Percentiles rank a stretch among this genome's conserved stretches.
phyloP scores from a whole-genome alignment of 768 basidiomycete species.

The Boletus edulis region DNA sequence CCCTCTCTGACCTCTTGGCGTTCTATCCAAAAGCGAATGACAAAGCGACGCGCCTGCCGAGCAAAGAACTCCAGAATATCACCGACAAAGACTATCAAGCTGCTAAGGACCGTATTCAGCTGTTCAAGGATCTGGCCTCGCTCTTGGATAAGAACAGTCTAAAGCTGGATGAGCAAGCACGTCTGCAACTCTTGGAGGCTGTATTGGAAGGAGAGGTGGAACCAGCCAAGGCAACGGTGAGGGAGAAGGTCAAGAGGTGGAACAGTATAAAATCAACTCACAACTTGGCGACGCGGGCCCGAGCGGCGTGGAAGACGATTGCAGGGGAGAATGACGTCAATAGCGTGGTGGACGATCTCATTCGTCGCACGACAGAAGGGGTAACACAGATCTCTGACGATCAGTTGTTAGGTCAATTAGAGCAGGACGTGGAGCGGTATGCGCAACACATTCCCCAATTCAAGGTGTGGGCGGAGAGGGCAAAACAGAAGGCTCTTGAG shows the following conservation, averaged over 20 bases:
- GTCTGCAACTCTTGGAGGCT: background rate
- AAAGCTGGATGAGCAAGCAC: background rate
- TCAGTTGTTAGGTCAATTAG: conserved; percentile 13
- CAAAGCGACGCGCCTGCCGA: background rate
- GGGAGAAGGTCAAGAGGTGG: background rate
- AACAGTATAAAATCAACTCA: too few species aligned
- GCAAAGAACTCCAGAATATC: conserved; percentile 6
- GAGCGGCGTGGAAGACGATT: background rate
- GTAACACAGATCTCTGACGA: conserved; percentile 8
- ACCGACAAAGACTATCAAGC: conserved; percentile 1
- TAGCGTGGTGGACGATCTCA: background rate
- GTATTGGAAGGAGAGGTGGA: conserved; percentile 5
- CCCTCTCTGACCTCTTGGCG: conserved; percentile 2
- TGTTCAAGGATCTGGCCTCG: conserved; percentile 3
- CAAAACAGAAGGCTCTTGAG: background rate
- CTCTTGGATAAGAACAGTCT: background rate
- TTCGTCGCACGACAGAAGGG: background rate
- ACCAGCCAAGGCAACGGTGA: background rate
- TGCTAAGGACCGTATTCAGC: conserved; percentile 13
- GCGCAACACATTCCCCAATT: background rate
- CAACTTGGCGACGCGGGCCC: background rate
- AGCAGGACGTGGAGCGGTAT: background rate
- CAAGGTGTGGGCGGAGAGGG: background rate
- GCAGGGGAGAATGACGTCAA: background rate
- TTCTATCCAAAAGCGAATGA: conserved; percentile 15